A percentile compares a stretch with the other conserved stretches of the same genome.
Evolutionary conservation across 495 filamentous ascomycete species (phyloP).

Genomic region (Aspergillus sclerotioniger): DNA sequence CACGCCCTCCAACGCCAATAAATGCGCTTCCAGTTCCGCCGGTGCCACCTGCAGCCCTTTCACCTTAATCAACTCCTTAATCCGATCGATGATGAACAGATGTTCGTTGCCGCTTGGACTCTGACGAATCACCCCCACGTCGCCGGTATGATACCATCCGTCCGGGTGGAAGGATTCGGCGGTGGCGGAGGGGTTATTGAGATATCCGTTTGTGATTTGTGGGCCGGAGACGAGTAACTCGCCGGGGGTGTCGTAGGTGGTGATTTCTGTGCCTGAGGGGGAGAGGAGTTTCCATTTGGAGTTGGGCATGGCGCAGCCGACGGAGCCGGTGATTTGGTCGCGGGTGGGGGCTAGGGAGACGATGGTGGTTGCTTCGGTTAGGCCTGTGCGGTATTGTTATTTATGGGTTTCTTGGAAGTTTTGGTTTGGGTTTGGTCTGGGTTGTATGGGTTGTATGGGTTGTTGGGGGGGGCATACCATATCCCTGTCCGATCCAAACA

Average conservation of each 20-base stretch:
- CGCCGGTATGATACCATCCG: conserved; percentile 55
- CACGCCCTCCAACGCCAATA: conserved; percentile 68
- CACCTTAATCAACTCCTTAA: conserved; percentile 82
- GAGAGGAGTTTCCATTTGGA: conserved; percentile 11
- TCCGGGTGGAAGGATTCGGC: conserved; percentile 17
- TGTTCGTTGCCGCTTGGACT: conserved; percentile 52
- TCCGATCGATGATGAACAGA: conserved; percentile 71
- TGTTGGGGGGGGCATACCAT: background rate
- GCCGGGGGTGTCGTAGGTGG: conserved; percentile 12
- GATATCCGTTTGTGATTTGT: conserved; percentile 8
- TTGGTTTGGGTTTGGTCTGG: too few species aligned
- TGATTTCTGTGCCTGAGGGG: conserved; percentile 6
- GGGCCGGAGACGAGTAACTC: conserved; percentile 13
- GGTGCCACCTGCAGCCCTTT: conserved; percentile 75
- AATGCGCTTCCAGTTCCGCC: conserved; percentile 73
- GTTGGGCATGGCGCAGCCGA: conserved; percentile 6
- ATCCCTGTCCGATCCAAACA: background rate
- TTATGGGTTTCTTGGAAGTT: too few species aligned
- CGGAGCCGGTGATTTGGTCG: conserved; percentile 14
- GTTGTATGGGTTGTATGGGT: too few species aligned
- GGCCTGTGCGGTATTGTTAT: too few species aligned
- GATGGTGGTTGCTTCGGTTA: conserved; percentile 15
- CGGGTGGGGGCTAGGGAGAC: conserved; percentile 5
- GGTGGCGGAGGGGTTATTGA: conserved; percentile 11
- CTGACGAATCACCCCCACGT: conserved; percentile 50